Evolutionary conservation across 306 rosid species (phyloP), one percentile per base, ranked within the genome.

Genomic region (Quercus alba): DNA sequence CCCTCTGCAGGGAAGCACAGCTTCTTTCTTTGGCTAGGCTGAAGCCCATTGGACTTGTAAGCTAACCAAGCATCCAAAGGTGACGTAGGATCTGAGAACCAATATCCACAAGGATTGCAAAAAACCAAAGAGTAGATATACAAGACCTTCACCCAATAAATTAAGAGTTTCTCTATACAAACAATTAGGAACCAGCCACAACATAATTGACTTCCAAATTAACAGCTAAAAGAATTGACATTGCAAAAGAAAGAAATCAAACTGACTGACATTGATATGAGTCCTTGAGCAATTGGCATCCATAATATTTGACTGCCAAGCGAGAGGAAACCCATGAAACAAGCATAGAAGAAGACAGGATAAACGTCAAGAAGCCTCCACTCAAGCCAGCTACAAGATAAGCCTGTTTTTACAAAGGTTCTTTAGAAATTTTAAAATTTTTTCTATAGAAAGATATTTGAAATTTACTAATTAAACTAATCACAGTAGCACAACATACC

Each of bases 351-450:
- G 86, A 86, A 12, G 91, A 78, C 28, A 78, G 70, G 30, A 88
- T 77, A 86, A 95, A 93, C 12, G 94, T 82, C 84, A 91, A 77
- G 85, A 93, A 95, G 85, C 99, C 99, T 74, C 99, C 99, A 72
- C 88, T 87, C 82, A 93, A 85, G 35, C 99, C 98, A 84, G 97
- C 84, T 61, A 84, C 72, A 82, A 95, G 94, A 86, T 91, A 95
- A 64, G 86, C 99, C 99, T 93, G 98, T 31, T 72, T 87, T 81
- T 75, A 91, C 76, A n/a, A 80, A 82, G 75, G 64, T 85, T 72
- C 81, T 87, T 89, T 68, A 88, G 93, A 81, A 25, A 70, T 30
- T 81, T 51, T 56, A 74, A 10, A 64, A 26, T 80, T 56, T 28
- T 28, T 55, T 58, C 44, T 15, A 55, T 28, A 64, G 66, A 77